Conservation (phyloP, 2,329 filamentous ascomycete species). For the Aureobasidium sp. region DNA sequence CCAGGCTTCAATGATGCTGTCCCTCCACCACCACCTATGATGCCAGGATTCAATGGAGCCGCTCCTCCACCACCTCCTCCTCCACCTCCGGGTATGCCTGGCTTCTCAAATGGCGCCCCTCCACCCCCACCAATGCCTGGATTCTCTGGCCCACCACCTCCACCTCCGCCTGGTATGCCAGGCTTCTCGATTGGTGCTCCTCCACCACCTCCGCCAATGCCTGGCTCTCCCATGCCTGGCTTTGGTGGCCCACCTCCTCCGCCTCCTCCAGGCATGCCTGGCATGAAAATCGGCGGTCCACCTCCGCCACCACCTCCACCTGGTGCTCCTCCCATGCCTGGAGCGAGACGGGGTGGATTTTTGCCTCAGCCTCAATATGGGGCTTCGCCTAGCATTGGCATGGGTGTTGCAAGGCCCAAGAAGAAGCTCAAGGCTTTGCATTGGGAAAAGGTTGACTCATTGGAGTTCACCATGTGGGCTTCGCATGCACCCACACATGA, state of each 20-base stretch:
- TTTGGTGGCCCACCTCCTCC: constrained; percentile 37
- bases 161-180: constrained; percentile 46
- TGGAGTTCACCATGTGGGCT: constrained; percentile 89
- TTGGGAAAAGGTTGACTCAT: constrained; percentile 96
- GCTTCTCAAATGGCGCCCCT: constrained; percentile 32
- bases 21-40: constrained; percentile 37
- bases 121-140: constrained; percentile 48
- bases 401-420: constrained; percentile 83
- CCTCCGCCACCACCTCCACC: constrained; percentile 57
- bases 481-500: constrained; percentile 77
- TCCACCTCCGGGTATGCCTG: constrained; percentile 41
- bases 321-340: constrained; percentile 56
- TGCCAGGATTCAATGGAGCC: constrained; percentile 39
- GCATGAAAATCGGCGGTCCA: constrained; percentile 42
- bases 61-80: constrained; percentile 34
- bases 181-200: constrained; percentile 35
- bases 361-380: constrained; percentile 56
- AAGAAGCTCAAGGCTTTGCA: constrained; percentile 99
- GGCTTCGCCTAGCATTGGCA: constrained; percentile 53
- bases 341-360: constrained; percentile 61
- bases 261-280: constrained; percentile 46
- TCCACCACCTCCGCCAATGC: constrained; percentile 35
- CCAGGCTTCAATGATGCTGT: constrained; percentile 35
- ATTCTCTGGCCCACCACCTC: constrained; percentile 46
- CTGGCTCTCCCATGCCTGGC: constrained; percentile 42